Evolutionary conservation across 495 filamentous ascomycete genomes (phyloP).

Genomic region (Melanomma pulvis-pyrius): DNA sequence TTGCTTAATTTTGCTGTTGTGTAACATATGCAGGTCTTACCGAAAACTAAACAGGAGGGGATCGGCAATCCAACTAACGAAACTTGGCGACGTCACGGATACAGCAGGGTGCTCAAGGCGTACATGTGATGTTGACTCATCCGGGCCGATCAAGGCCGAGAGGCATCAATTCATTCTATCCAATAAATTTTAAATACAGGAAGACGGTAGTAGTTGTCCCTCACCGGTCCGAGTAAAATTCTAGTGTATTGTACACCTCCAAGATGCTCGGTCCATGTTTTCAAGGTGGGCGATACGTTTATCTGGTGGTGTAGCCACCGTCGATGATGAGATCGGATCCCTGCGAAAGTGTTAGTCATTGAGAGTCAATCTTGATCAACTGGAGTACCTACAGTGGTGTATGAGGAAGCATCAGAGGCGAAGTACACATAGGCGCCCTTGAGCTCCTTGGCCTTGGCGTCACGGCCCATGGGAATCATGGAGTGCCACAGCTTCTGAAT

Average conservation of each 20-base stretch:
- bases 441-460: conserved; percentile 73
- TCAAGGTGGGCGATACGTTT: conserved; percentile 15
- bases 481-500: conserved; percentile 75
- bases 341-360: conserved; percentile 15
- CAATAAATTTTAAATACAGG: conserved; percentile 16
- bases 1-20: no score
- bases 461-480: conserved; percentile 85
- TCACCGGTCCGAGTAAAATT: not conserved
- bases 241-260: not conserved
- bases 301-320: conserved; percentile 53
- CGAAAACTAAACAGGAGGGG: no score
- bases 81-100: no score
- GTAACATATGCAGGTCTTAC: no score
- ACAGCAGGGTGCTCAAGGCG: no score
- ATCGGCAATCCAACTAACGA: no score
- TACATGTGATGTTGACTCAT: not conserved
- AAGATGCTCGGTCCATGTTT: not conserved
- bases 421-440: conserved; percentile 91
- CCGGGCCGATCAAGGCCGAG: not conserved
- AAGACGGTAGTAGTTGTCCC: not conserved
- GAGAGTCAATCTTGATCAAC: not conserved
- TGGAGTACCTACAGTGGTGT: conserved; percentile 64
- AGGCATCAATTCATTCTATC: not conserved
- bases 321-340: conserved; percentile 74
- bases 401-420: conserved; percentile 79